phyloP scores from a whole-genome alignment of 306 rosid species.

The Quercus wislizeni region DNA sequence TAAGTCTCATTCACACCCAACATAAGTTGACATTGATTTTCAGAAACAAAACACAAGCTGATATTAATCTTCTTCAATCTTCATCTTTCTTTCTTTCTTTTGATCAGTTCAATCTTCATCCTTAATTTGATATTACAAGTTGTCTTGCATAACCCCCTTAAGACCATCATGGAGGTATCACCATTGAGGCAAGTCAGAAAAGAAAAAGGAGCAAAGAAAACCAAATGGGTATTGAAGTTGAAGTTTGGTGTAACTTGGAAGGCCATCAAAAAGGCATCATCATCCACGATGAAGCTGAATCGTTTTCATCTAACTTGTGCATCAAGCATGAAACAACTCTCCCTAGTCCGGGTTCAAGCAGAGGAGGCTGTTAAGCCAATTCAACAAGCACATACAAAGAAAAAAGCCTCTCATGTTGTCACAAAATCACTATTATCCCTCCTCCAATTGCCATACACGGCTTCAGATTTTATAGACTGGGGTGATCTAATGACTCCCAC shows the following conservation, averaged over 20 bases:
- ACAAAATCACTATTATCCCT: conserved; percentile 45
- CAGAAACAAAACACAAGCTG: no score
- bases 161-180: neutral
- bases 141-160: neutral
- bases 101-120: no score
- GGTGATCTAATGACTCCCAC: conserved; percentile 33
- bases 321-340: neutral
- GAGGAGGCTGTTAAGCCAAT: conserved; percentile 18
- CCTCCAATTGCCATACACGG: conserved; percentile 40
- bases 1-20: no score
- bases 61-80: no score
- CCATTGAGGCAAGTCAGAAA: no score
- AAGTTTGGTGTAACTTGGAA: neutral
- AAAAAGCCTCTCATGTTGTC: conserved; percentile 1
- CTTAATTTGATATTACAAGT: neutral
- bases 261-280: neutral
- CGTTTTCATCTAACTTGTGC: no score
- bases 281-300: neutral
- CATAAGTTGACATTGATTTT: no score
- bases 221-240: neutral
- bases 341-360: conserved; percentile 21
- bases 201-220: neutral
- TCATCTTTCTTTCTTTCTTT: no score
- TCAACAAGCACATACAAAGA: conserved; percentile 23
- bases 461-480: neutral